Conservation (phyloP, 257 asterid species). For the Solanum etuberosum region DNA sequence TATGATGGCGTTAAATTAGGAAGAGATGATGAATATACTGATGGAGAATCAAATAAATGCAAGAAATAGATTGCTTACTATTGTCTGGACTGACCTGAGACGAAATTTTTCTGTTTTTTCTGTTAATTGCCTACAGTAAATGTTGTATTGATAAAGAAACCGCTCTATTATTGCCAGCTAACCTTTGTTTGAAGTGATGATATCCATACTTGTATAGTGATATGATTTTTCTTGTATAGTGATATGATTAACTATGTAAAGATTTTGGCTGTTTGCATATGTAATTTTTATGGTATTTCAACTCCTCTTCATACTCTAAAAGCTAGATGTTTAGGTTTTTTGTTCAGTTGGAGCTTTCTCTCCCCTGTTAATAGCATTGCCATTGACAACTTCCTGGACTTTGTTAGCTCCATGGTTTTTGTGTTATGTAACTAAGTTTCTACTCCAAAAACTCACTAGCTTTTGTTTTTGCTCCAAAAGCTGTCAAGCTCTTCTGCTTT, state of each 20-base stretch:
- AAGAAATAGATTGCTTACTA: not conserved
- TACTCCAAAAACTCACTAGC: no score
- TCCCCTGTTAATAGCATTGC: not conserved
- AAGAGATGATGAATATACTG: not conserved
- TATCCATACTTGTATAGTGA: not conserved
- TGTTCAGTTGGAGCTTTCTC: not conserved
- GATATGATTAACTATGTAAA: not conserved
- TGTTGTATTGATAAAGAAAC: no score
- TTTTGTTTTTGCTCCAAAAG: no score
- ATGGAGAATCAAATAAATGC: not conserved
- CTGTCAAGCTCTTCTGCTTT: no score
- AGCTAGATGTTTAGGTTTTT: no score
- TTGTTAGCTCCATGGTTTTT: no score
- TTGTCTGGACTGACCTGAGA: not conserved
- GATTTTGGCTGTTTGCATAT: not conserved
- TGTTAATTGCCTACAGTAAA: no score
- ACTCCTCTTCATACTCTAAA: no score
- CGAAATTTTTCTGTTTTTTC: not conserved
- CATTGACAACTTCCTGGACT: not conserved
- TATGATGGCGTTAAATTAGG: no score
- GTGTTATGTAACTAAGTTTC: no score
- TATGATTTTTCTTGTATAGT: not conserved
- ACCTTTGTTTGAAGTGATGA: not conserved
- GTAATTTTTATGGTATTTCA: no score
- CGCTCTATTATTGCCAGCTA: not conserved